Evolutionary conservation across 2,329 filamentous ascomycete genomes (phyloP).

Genomic region (Pseudocercospora pini-densiflorae): DNA sequence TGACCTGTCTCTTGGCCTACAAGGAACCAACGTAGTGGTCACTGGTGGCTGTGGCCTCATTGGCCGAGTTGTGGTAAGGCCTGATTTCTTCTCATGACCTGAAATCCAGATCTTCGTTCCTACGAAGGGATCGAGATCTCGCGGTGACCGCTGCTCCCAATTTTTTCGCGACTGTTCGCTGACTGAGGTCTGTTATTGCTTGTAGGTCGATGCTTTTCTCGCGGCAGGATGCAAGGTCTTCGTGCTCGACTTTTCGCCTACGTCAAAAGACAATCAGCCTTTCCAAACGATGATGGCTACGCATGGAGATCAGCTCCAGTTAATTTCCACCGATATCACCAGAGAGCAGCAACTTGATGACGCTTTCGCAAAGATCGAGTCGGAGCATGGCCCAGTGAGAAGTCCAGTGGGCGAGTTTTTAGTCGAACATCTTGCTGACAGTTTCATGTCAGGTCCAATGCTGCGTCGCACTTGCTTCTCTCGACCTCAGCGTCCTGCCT

Average conservation of each 20-base stretch:
- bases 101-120: not conserved
- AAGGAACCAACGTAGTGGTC: conserved; percentile 46
- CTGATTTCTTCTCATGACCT: not conserved
- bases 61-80: conserved; percentile 38
- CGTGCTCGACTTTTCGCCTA: conserved; percentile 26
- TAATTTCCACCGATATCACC: conserved; percentile 36
- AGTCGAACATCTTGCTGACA: not conserved
- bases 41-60: conserved; percentile 50
- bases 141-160: not conserved
- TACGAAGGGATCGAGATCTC: not conserved
- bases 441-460: conserved; percentile 36
- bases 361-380: not conserved
- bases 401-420: not conserved
- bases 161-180: not conserved
- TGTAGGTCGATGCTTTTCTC: conserved; percentile 45
- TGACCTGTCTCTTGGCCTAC: conserved; percentile 43
- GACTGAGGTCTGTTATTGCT: not conserved
- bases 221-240: conserved; percentile 50
- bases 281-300: not conserved
- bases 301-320: conserved; percentile 10
- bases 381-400: not conserved
- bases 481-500: conserved; percentile 49
- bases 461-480: conserved; percentile 50
- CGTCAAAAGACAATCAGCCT: conserved; percentile 3
- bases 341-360: not conserved